Percentiles rank a stretch among this genome's conserved stretches.
Conservation (phyloP, 2,329 filamentous ascomycete species). For the Rutstroemia sp. region DNA sequence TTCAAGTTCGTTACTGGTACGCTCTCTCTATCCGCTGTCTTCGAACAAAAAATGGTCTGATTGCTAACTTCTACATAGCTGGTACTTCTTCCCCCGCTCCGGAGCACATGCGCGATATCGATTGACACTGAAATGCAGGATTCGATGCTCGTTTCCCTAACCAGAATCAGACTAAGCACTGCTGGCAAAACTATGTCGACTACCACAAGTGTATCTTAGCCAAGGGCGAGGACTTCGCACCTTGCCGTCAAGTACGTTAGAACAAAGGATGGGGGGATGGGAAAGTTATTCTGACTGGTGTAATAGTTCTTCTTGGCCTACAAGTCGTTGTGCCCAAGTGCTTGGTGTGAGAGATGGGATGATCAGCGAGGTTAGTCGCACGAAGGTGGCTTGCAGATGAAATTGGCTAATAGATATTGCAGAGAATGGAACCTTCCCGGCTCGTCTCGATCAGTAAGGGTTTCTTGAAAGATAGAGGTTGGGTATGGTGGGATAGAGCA, state of each 20-base stretch:
- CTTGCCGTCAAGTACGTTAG: slow-evolving; percentile 81
- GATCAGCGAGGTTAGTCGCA: slow-evolving; percentile 77
- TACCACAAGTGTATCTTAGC: slow-evolving; percentile 99
- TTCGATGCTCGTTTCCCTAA: slow-evolving; percentile 99
- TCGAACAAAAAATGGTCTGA: slow-evolving; percentile 23
- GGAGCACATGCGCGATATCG: not conserved
- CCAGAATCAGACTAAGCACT: slow-evolving; percentile 98
- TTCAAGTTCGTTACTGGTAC: slow-evolving; percentile 99
- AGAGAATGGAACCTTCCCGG: slow-evolving; percentile 65
- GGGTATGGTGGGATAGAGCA: slow-evolving; percentile 10
- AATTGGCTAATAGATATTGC: slow-evolving; percentile 19
- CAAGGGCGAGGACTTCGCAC: slow-evolving; percentile 97
- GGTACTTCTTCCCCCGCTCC: slow-evolving; percentile 34
- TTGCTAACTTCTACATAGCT: slow-evolving; percentile 38
- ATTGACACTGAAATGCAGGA: slow-evolving; percentile 47
- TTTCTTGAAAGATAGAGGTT: not conserved
- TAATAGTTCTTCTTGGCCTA: slow-evolving; percentile 90
- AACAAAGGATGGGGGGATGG: slow-evolving; percentile 16
- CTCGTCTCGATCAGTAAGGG: slow-evolving; percentile 47
- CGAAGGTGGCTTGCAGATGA: not conserved
- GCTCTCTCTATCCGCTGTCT: slow-evolving; percentile 30
- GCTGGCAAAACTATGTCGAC: slow-evolving; percentile 99
- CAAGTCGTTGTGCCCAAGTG: slow-evolving; percentile 92
- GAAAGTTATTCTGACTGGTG: slow-evolving; percentile 38
- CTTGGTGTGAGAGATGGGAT: slow-evolving; percentile 93